A percentile compares a stretch with the other conserved stretches of the same genome.
These are phyloP conservation scores for Dujonia santamariae DNA, from an alignment of 1,139 yeast species.

Conservation along the genomic window DNA sequence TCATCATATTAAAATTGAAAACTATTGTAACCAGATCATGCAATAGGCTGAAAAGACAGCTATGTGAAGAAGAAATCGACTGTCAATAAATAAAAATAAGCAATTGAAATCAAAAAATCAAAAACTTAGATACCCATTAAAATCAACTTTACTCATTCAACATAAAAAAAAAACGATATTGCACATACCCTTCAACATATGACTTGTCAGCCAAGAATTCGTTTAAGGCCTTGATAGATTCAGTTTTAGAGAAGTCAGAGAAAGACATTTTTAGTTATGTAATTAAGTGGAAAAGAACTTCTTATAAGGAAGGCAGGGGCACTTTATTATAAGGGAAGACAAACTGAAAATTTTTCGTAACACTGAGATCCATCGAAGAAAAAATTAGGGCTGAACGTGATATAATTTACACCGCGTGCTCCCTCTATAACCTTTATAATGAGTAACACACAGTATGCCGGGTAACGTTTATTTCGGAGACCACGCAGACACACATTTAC, in stretches of 20 bases:
- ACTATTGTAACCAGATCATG: neutral
- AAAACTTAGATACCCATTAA: too few relatives aligned
- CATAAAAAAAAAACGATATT: too few relatives aligned
- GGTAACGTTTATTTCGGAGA: too few relatives aligned
- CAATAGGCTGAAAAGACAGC: too few relatives aligned
- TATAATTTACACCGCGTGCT: conserved; percentile 5
- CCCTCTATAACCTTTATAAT: neutral
- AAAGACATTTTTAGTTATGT: conserved; percentile 52
- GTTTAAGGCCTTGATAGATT: conserved; percentile 83
- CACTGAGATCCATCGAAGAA: conserved; percentile 2
- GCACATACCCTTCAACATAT: conserved; percentile 88
- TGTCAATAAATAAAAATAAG: too few relatives aligned
- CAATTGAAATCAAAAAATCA: too few relatives aligned
- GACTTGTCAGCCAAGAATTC: conserved; percentile 87
- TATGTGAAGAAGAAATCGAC: too few relatives aligned
- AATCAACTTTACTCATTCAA: too few relatives aligned
- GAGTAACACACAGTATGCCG: conserved; percentile 3
- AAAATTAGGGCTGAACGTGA: conserved; percentile 7
- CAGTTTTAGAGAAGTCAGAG: conserved; percentile 76
- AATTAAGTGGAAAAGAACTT: conserved; percentile 4
- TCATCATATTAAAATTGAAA: conserved; percentile 50
- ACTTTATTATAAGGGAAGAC: conserved; percentile 3
- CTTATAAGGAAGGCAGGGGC: conserved; percentile 6
- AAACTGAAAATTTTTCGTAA: conserved; percentile 7
- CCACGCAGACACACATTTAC: too few relatives aligned